These are phyloP conservation scores for Cichorium intybus DNA, from an alignment of 140 eudicot species.

Conservation along the genomic window DNA sequence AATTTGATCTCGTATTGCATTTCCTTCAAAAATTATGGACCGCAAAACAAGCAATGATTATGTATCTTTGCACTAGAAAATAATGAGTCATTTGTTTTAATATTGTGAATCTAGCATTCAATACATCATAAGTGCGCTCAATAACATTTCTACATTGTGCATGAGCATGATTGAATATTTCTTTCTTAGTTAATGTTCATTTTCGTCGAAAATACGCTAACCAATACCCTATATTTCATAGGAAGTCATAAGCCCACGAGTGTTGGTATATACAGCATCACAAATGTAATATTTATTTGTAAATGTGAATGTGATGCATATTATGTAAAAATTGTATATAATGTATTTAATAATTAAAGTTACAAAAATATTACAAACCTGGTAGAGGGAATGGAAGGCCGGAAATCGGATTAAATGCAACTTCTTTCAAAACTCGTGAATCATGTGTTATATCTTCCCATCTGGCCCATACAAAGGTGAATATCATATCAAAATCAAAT, in stretches of 20 bases:
- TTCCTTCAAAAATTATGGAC: not conserved
- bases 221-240: no score
- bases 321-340: not conserved
- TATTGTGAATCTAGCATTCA: no score
- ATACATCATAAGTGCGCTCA: no score
- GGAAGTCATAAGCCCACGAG: not conserved
- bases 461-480: not conserved
- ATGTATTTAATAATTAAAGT: not conserved
- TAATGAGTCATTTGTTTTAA: no score
- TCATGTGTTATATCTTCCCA: not conserved
- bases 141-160: not conserved
- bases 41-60: no score
- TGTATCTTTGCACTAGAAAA: not conserved
- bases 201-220: no score
- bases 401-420: no score
- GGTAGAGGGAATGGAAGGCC: no score
- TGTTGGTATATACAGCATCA: no score
- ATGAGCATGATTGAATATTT: no score
- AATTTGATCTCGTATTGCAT: not conserved
- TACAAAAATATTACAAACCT: not conserved
- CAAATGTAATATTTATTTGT: not conserved
- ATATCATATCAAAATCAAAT: not conserved
- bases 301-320: not conserved
- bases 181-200: no score
- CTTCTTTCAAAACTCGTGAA: no score